These are phyloP conservation scores for Leccinellum albellum DNA, from an alignment of 768 basidiomycete species.

Conservation along the genomic window DNA sequence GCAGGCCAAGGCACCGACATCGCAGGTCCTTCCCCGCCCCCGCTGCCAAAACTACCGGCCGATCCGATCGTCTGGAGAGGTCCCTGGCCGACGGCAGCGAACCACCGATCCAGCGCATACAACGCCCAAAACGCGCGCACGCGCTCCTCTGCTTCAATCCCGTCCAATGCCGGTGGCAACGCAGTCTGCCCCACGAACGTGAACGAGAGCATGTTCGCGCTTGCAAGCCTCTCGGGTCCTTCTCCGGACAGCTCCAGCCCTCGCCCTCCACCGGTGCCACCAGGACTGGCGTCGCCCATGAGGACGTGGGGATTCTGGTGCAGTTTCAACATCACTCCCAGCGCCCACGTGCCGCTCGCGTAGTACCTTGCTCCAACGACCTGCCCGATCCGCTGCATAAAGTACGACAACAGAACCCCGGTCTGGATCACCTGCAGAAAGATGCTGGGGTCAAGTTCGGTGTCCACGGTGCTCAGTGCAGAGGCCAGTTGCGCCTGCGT, in stretches of 20 bases:
- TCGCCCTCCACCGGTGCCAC: neutral
- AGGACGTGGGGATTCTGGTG: conserved; percentile 31
- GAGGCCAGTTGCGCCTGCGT: conserved; percentile 45
- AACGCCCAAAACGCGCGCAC: conserved; percentile 39
- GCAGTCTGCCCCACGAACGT: conserved; percentile 6
- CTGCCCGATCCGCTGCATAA: conserved; percentile 58
- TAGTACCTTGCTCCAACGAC: conserved; percentile 60
- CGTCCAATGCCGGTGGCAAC: conserved; percentile 32
- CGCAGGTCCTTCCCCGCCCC: neutral
- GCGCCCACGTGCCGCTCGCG: conserved; percentile 42
- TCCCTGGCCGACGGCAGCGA: conserved; percentile 28
- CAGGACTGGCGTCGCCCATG: neutral
- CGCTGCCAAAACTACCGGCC: conserved; percentile 23
- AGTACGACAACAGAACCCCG: conserved; percentile 61
- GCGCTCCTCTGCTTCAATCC: conserved; percentile 36
- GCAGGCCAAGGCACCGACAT: conserved; percentile 44
- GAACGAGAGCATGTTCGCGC: neutral
- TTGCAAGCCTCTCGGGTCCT: neutral
- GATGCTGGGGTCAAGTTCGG: conserved; percentile 32
- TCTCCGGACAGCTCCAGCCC: conserved; percentile 1
- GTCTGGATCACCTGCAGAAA: conserved; percentile 56
- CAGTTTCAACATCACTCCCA: conserved; percentile 46
- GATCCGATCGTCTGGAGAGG: conserved; percentile 17
- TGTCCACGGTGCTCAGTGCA: conserved; percentile 38
- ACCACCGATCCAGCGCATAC: conserved; percentile 33